Evolutionary conservation across 306 rosid genomes (phyloP), one percentile per base, ranked within the genome.

Genomic region (Mucuna pruriens): DNA sequence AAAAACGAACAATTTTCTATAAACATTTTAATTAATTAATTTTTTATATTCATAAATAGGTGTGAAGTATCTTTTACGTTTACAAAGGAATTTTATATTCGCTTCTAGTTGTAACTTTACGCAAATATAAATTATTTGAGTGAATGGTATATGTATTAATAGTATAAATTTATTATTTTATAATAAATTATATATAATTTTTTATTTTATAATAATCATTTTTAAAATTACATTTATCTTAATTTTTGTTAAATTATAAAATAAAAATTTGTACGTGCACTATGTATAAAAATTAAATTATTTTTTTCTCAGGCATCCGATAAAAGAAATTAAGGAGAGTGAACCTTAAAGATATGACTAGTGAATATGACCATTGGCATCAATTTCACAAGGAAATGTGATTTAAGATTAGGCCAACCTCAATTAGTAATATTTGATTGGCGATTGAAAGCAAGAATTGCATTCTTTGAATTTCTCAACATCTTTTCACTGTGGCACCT

Each of bases 381-480:
- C 15, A 65, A 57, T 42, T n/a, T 75, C 4, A 75, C n/a, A 54
- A 70, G 44, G 71, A 71, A 77, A 64, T 29, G 34, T 34, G 19
- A 58, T 45, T 76, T 44, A 64, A 68, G 77, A 46, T 78, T 79
- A 75, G 80, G 71, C 68, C 75, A 52, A 69, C 75, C 83, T 40
- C 71, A 65, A 74, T 68, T 61, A 45, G 79, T 77, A 86, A 57
- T 19, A 66, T 40, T 71, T 52, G 36, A 26, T 12, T 58, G 36
- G 52, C 8, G 36, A 79, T 65, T 58, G 85, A 76, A 80, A 77
- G 52, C 49, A 61, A 51, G 17, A 74, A 75, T 51, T 52, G 26
- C 68, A 74, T 54, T 49, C 9, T 80, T 33, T 76, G 46, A 39
- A 83, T 58, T 78, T 79, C 31, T 49, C 60, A 70, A 33, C 29